Base-by-base conservation (phyloP, 257 asterid genomes). In the Capsicum chinense region DNA sequence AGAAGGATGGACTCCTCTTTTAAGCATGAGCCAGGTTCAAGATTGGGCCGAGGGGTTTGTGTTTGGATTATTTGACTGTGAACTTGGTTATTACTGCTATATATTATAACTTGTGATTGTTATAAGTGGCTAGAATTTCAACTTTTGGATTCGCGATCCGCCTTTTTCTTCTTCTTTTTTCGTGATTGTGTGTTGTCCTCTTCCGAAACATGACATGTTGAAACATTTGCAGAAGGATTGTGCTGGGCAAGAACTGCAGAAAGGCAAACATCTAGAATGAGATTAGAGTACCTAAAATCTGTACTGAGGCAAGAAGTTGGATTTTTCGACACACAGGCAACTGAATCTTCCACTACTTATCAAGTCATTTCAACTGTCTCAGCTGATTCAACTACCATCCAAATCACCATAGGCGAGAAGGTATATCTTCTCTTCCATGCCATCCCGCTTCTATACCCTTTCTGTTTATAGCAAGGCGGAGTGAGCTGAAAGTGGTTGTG, bases 231-330 rank as follows among this genome's bases (percentile, higher is more conserved):
- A 94, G 98, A 94, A 81, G 98, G 98, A 83, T 64, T 94, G 42
- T 94, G 98, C 79, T 94, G 98, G 98, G 97, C 97, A 78, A 93
- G 97, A 90, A 94, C 98, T 2, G 98, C 98, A 63, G 98, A 94
- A 87, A 94, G 98, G 82, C 98, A 94, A 89, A 93, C 92, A 60
- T 93, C 98, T 54, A 44, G 93, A 76, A 93, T 94, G 98, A 90
- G 98, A 90, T n/a, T 94, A n/a, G 97, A 92, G 86, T 94, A 93
- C 89, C 95, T 94, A 15, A 93, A 89, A 88, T 92, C 98, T 81
- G 98, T 92, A 33, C 92, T 92, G 2, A 88, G 89, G 85, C 97
- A 93, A 86, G 98, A 93, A 74, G 98, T 94, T 47, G 96, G 95
- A 17, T 94, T 94, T 94, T 94, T 93, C 58, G 97, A 94, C 84